phyloP scores from a whole-genome alignment of 108 stramenopile species.

The Epithemia pelagica region DNA sequence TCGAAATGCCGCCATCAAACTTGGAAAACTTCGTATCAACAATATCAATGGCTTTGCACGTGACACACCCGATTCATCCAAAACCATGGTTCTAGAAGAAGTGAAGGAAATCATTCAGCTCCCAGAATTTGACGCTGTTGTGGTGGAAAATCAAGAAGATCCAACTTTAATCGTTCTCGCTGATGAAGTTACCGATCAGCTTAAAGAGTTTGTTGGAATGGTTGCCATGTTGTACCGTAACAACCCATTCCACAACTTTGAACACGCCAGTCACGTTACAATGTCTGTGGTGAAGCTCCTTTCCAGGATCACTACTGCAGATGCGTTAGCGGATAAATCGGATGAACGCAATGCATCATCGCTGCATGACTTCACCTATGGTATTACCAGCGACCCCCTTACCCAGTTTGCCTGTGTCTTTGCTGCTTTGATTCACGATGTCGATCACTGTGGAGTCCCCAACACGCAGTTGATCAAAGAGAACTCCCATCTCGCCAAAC shows the following conservation, averaged over 20 bases:
- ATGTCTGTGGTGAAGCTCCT: slow-evolving; percentile 45
- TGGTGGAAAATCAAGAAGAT: slow-evolving; percentile 3
- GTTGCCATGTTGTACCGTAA: slow-evolving; percentile 33
- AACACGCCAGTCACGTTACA: slow-evolving; percentile 48
- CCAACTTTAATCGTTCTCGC: not conserved
- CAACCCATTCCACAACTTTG: slow-evolving; percentile 42
- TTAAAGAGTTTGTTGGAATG: slow-evolving; percentile 20
- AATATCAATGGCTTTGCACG: not conserved
- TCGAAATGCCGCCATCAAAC: not conserved
- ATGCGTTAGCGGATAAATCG: not conserved
- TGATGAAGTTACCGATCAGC: slow-evolving; percentile 16
- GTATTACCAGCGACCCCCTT: slow-evolving; percentile 12
- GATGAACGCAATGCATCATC: not conserved
- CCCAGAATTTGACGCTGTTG: slow-evolving; percentile 18
- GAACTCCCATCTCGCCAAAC: slow-evolving; percentile 23
- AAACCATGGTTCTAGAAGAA: slow-evolving; percentile 25
- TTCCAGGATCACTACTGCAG: slow-evolving; percentile 1
- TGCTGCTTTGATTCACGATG: slow-evolving; percentile 3
- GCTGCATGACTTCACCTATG: slow-evolving; percentile 21
- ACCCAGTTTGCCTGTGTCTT: slow-evolving; percentile 7
- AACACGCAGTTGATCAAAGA: slow-evolving; percentile 33
- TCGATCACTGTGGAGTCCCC: slow-evolving; percentile 28
- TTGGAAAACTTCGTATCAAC: not conserved
- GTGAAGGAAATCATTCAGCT: slow-evolving; percentile 27
- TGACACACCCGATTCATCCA: not conserved